phyloP scores from a whole-genome alignment of 345 rosid genomes.

The Melaleuca quinquenervia region DNA sequence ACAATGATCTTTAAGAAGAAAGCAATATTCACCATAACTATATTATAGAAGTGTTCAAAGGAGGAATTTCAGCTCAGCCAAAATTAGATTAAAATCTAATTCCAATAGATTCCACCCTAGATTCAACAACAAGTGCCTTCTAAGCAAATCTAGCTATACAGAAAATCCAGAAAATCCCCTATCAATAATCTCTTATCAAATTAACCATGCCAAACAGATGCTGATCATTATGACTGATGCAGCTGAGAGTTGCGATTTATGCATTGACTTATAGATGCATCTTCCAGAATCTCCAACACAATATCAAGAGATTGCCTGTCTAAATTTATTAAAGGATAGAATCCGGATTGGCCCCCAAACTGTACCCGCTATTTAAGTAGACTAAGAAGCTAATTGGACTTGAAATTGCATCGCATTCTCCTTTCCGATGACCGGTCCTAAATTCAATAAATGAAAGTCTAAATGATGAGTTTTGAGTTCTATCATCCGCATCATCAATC shows the following conservation, averaged over 20 bases:
- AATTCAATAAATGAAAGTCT: background rate
- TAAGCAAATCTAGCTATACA: background rate
- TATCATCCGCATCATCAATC: background rate
- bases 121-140: background rate
- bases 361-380: background rate
- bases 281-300: background rate
- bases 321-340: background rate
- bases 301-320: background rate
- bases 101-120: background rate
- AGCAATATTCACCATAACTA: background rate
- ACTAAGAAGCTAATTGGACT: background rate
- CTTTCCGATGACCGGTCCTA: background rate
- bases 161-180: background rate
- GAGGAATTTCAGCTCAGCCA: background rate
- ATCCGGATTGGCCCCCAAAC: background rate
- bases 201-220: background rate
- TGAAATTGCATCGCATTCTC: background rate
- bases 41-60: background rate
- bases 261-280: background rate
- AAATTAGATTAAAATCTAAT: background rate
- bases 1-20: background rate
- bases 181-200: background rate
- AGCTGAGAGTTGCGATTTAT: background rate
- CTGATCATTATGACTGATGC: background rate
- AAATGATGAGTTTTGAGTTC: background rate